Evolutionary conservation across 306 rosid genomes (phyloP).

Genomic region (Lathyrus aphaca): DNA sequence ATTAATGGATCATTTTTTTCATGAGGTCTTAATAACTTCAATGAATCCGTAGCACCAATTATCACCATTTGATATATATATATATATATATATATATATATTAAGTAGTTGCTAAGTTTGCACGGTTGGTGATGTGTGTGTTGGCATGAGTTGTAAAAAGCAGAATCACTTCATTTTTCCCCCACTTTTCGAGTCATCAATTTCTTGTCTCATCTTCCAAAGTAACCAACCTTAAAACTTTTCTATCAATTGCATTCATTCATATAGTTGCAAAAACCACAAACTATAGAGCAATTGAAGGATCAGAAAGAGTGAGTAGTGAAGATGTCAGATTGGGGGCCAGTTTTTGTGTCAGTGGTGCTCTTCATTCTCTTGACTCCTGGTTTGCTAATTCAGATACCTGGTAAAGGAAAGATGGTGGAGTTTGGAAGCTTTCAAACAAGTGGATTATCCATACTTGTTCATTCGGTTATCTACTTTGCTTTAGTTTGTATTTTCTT

Average conservation of each 20-base stretch:
- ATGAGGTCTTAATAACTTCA: too few relatives aligned
- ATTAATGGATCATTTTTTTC: too few relatives aligned
- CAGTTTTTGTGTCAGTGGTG: slow-evolving; percentile 85
- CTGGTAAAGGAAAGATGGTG: slow-evolving; percentile 52
- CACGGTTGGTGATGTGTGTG: background rate
- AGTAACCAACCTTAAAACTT: slow-evolving; percentile 10
- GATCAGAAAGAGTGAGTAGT: background rate
- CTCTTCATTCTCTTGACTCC: slow-evolving; percentile 85
- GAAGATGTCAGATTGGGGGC: slow-evolving; percentile 93
- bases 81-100: too few relatives aligned
- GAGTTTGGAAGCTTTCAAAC: slow-evolving; percentile 88
- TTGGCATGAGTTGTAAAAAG: slow-evolving; percentile 33
- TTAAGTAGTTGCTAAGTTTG: background rate
- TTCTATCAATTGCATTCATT: background rate
- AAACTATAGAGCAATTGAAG: slow-evolving; percentile 9
- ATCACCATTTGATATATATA: too few relatives aligned
- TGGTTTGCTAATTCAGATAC: slow-evolving; percentile 78
- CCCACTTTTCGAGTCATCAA: slow-evolving; percentile 29
- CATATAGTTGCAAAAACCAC: slow-evolving; percentile 16
- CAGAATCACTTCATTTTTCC: slow-evolving; percentile 24
- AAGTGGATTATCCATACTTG: slow-evolving; percentile 70
- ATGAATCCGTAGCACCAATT: too few relatives aligned
- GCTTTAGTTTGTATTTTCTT: slow-evolving; percentile 83
- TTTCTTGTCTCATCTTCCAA: slow-evolving; percentile 35
- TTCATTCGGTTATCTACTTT: slow-evolving; percentile 76